Evolutionary conservation across 805 yeast species (phyloP), one percentile per base, ranked within the genome.

Genomic region (Candida sphagnicola): DNA sequence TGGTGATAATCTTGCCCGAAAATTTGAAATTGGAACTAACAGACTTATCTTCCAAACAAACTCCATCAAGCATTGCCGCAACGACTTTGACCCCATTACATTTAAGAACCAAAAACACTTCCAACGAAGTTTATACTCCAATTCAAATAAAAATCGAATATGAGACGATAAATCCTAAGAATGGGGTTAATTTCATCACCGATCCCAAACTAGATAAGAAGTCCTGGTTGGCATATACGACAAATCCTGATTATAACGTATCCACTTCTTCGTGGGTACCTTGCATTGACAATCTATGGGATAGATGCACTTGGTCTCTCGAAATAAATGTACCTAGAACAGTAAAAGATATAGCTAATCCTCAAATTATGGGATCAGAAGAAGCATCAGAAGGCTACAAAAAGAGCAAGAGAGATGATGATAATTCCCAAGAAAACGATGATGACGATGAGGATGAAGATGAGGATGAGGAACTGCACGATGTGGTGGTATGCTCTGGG

Each of bases 191-290:
- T 35, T 93, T 93, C 57, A 79, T 81, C 26, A 85, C 87, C 12
- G 79, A 81, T 8, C 57, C 61, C 8, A 67, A 72, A 34, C 66
- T 80, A 1, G 67, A 70, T 45, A 56, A 70, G 41, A 59, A 66
- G 25, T 61, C 65, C 34, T 88, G 96, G 95, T 93, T 83, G 52
- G 95, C 87, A 2, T 89, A 85, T 59, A 91, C 98, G 0, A 70
- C 78, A 1, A 90, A 91, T 53, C 72, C 86, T 4, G 89, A 87
- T 19, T 61, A 82, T 32, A 87, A 88, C 13, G 72, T 84, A 3
- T 78, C 93, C 12, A 85, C 98, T 0, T 86, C 96, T 2, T 83
- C 89, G n/a, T 93, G 99, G 99, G 85, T 93, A 35, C 99, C 99
- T 0, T 93, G 99, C 56, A 74, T 93, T 4, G 97, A 93, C 47